Evolutionary conservation across 768 basidiomycete species (phyloP), one percentile per base, ranked within the genome.

Genomic region (Lactifluus subvellereus): DNA sequence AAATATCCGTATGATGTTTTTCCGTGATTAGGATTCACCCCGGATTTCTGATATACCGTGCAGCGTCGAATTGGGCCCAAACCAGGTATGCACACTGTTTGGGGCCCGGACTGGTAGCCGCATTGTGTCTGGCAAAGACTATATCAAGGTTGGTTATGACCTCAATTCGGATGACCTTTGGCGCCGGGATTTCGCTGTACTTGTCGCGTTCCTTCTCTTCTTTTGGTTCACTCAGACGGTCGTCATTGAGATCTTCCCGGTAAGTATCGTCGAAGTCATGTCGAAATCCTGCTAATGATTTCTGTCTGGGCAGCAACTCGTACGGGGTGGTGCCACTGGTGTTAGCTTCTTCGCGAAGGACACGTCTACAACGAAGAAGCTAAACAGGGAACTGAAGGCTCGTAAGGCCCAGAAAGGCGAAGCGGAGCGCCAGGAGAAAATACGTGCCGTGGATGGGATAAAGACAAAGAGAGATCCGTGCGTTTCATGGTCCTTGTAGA

Each of bases 71-170:
- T 71, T 88, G 67, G 80, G 85, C 49, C 75, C 80, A 2, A 88
- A 92, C 65, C 92, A 94, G 74, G 82, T 80, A 4, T 94, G 92
- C 74, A 89, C 89, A 0, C 73, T 93, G 30, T 82, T 81, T 60
- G 91, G 92, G 33, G 75, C 88, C 0, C 66, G 71, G 4, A 71
- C 80, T 1, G 91, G 90, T 2, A 80, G 78, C 42, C 76, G 74
- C 55, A 50, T 75, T 2, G 77, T 82, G 49, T 86, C 94, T 83
- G 85, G 88, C 72, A 94, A 92, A 71, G 92, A 94, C 71, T 94
- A 94, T 74, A 82, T 80, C 78, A 82, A 84, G 22, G 82, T 84
- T 38, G 82, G 81, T 1, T 89, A 79, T 67, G 77, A 75, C 4
- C 69, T 88, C 42, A 69, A 78, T 55, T 70, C 74, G n/a, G 72